Evolutionary conservation across 2,329 filamentous ascomycete genomes (phyloP).

Genomic region (Hypomyces rosellus): DNA sequence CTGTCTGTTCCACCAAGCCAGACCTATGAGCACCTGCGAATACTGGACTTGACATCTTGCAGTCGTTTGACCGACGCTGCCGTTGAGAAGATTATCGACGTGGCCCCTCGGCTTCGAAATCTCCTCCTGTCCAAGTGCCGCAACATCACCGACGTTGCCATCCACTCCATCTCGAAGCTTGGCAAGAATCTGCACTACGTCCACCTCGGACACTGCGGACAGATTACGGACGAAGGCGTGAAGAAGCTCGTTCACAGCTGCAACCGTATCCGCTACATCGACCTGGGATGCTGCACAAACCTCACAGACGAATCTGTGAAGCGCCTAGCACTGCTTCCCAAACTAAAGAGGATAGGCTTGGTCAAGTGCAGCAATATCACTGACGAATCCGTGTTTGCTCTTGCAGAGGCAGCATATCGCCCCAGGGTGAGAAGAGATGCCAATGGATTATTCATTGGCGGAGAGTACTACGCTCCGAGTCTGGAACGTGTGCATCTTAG

Average conservation of each 20-base stretch:
- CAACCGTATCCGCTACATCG: constrained; percentile 94
- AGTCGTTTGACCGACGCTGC: constrained; percentile 76
- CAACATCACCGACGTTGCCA: constrained; percentile 83
- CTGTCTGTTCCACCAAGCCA: constrained; percentile 62
- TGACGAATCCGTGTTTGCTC: constrained; percentile 76
- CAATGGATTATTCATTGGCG: constrained; percentile 40
- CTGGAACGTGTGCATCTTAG: constrained; percentile 93
- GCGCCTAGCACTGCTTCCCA: constrained; percentile 78
- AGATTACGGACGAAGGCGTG: constrained; percentile 86
- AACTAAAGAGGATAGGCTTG: constrained; percentile 87
- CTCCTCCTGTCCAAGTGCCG: constrained; percentile 91
- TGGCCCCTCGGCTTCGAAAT: constrained; percentile 83
- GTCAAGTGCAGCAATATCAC: constrained; percentile 93
- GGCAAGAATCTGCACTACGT: constrained; percentile 97
- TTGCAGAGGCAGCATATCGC: constrained; percentile 64
- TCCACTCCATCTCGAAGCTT: constrained; percentile 78
- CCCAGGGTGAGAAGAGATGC: constrained; percentile 43
- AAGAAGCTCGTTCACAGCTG: constrained; percentile 76
- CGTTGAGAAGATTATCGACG: constrained; percentile 79
- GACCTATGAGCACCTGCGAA: constrained; percentile 80
- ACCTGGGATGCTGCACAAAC: constrained; percentile 87
- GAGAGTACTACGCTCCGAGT: constrained; percentile 54
- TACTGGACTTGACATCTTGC: constrained; percentile 90
- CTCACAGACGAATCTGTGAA: constrained; percentile 84
- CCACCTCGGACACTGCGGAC: constrained; percentile 85